Conservation (phyloP, 148 eudicot genomes). For the Silene conica region DNA sequence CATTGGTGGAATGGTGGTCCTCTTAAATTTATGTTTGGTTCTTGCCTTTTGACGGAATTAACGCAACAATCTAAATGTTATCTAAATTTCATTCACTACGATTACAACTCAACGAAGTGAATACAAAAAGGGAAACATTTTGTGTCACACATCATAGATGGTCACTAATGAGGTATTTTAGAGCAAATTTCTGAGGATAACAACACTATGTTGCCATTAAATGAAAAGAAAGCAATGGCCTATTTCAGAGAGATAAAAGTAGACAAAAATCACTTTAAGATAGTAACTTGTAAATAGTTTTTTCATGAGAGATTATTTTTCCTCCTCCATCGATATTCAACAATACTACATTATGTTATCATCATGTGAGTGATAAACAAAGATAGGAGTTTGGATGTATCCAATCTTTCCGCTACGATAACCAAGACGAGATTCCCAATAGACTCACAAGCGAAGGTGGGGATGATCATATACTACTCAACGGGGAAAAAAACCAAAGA, state of each 20-base stretch:
- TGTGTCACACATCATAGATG: background rate
- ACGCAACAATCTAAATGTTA: background rate
- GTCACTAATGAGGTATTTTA: background rate
- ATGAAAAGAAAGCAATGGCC: background rate
- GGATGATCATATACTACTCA: too few species aligned
- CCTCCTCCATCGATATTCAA: background rate
- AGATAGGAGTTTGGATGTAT: background rate
- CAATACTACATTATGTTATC: background rate
- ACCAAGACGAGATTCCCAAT: too few species aligned
- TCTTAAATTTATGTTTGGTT: background rate
- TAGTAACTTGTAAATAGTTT: conserved; percentile 1
- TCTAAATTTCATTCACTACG: background rate
- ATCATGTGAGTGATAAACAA: background rate
- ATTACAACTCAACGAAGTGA: background rate
- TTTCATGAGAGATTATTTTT: background rate
- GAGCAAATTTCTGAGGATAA: background rate
- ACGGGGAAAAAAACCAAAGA: too few species aligned
- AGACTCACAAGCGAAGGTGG: too few species aligned
- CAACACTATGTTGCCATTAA: background rate
- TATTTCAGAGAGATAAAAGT: background rate
- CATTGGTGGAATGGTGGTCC: background rate
- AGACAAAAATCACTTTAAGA: background rate
- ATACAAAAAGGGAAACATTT: background rate
- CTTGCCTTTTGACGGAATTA: background rate
- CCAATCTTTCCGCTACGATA: background rate